A percentile compares a stretch with the other conserved stretches of the same genome.
Evolutionary conservation across 257 asterid species (phyloP).

Genomic region (Solanum bulbocastanum): DNA sequence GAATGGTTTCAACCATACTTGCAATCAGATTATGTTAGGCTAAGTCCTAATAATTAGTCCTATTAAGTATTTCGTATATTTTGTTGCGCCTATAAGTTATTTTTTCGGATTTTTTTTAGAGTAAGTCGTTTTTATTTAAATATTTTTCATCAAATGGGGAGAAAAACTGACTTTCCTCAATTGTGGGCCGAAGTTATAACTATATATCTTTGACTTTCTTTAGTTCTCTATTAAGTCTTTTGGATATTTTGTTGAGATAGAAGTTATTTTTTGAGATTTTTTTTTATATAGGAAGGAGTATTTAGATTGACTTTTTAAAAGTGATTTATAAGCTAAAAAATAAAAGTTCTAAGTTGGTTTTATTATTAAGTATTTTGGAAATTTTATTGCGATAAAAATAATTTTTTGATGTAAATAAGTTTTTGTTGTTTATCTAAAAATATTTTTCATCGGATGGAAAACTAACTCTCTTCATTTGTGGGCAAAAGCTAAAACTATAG

Average conservation of each 20-base stretch:
- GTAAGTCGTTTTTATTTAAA: background rate
- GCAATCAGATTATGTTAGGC: constrained; percentile 24
- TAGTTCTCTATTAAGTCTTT: background rate
- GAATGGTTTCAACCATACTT: constrained; percentile 47
- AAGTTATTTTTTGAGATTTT: background rate
- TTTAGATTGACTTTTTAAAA: no score
- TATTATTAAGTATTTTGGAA: background rate
- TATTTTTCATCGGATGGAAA: background rate
- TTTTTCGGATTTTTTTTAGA: background rate
- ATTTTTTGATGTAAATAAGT: background rate
- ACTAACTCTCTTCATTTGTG: background rate
- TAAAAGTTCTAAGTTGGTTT: no score
- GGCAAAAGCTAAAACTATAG: background rate
- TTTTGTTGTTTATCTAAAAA: background rate
- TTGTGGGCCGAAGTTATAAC: background rate
- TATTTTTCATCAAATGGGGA: background rate
- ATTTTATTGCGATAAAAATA: background rate
- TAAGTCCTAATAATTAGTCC: background rate
- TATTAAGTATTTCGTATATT: background rate
- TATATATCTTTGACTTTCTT: background rate
- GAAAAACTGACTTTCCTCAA: background rate
- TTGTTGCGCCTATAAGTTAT: background rate
- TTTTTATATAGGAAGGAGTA: background rate
- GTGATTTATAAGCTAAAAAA: no score
- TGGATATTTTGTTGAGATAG: background rate